A percentile compares a stretch with the other conserved stretches of the same genome.
Evolutionary conservation across 768 basidiomycete species (phyloP).

Genomic region (Lentinus tigrinus): DNA sequence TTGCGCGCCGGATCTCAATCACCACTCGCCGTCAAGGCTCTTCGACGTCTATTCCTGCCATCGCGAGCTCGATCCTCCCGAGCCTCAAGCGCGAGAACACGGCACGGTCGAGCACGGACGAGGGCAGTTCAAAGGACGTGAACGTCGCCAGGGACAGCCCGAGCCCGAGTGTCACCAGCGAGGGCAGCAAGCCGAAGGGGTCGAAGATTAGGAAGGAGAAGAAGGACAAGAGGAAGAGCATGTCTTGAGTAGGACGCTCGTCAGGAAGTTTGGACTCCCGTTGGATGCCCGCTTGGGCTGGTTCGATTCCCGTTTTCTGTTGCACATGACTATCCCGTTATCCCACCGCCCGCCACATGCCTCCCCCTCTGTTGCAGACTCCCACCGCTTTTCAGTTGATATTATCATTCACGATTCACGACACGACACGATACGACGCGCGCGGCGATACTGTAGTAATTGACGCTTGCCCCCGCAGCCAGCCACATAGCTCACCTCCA

Average conservation of each 20-base stretch:
- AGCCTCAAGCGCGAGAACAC: slow-evolving; percentile 52
- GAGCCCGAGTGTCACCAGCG: slow-evolving; percentile 50
- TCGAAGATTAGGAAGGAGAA: slow-evolving; percentile 58
- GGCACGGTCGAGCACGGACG: slow-evolving; percentile 33
- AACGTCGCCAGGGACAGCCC: slow-evolving; percentile 51
- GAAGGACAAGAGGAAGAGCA: slow-evolving; percentile 59
- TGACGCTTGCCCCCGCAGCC: background rate
- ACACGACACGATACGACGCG: slow-evolving; percentile 19
- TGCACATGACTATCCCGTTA: slow-evolving; percentile 14
- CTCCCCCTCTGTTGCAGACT: background rate
- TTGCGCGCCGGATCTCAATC: slow-evolving; percentile 73
- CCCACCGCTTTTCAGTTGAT: background rate
- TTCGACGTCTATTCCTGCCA: slow-evolving; percentile 44
- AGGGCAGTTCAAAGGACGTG: slow-evolving; percentile 15
- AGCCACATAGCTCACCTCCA: slow-evolving; percentile 4
- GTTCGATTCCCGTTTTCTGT: background rate
- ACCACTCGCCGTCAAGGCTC: slow-evolving; percentile 55
- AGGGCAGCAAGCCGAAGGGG: slow-evolving; percentile 43
- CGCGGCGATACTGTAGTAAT: slow-evolving; percentile 25
- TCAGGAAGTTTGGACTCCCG: background rate
- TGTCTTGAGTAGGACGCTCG: too few relatives aligned
- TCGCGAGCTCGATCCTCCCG: slow-evolving; percentile 41
- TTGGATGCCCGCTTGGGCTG: slow-evolving; percentile 1
- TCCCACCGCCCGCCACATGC: background rate
- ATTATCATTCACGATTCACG: background rate